Percentiles rank a stretch among this genome's conserved stretches.
Conservation (phyloP, 805 yeast genomes). For the Yarrowia alimentaria region DNA sequence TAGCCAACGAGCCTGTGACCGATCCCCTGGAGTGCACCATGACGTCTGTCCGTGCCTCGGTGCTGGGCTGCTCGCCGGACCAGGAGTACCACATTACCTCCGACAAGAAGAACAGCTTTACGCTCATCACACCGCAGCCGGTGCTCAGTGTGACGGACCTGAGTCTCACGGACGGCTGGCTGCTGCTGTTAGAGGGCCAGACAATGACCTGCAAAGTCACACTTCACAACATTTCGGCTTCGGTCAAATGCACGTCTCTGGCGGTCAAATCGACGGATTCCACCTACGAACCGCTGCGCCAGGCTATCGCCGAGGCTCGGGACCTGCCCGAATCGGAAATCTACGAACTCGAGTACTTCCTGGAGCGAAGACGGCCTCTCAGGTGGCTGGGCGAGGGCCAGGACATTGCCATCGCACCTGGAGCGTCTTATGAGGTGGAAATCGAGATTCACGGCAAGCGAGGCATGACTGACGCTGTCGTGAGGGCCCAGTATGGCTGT, state of each 20-base stretch:
- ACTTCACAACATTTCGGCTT: conserved; percentile 55
- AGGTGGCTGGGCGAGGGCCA: conserved; percentile 38
- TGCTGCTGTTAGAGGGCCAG: conserved; percentile 81
- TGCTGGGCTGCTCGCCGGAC: not conserved
- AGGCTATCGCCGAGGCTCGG: conserved; percentile 49
- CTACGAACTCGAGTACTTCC: conserved; percentile 70
- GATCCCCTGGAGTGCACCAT: conserved; percentile 53
- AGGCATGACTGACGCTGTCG: conserved; percentile 63
- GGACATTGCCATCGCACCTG: conserved; percentile 36
- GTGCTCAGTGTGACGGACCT: conserved; percentile 51
- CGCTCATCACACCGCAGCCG: conserved; percentile 57
- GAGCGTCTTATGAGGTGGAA: conserved; percentile 47
- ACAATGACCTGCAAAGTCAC: conserved; percentile 49
- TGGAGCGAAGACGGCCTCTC: conserved; percentile 59
- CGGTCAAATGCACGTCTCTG: conserved; percentile 54
- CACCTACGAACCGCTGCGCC: conserved; percentile 60
- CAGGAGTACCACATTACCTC: conserved; percentile 11
- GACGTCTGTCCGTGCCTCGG: conserved; percentile 39
- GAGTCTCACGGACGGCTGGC: conserved; percentile 60
- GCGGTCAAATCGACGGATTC: conserved; percentile 70
- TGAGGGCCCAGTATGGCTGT: conserved; percentile 65
- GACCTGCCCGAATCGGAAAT: conserved; percentile 58
- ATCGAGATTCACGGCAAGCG: conserved; percentile 68
- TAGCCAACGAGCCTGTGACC: conserved; percentile 47
- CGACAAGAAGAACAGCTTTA: conserved; percentile 21